Evolutionary conservation across 495 filamentous ascomycete species (phyloP), one percentile per base, ranked within the genome.

Genomic region (Trichocladium antarcticum): DNA sequence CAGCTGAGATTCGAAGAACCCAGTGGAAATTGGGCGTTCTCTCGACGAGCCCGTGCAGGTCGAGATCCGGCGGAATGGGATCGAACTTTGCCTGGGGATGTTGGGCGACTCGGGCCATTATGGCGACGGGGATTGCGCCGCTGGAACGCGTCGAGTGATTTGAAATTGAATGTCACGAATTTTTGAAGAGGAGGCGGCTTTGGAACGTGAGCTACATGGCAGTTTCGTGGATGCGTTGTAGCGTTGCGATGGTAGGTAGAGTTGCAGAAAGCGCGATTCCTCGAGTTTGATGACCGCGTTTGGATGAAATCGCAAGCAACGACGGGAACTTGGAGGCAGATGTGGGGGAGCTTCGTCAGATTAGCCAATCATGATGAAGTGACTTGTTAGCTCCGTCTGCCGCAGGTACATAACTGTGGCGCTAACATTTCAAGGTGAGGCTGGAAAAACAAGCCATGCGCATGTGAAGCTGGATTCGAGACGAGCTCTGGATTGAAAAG

Each of bases 11-110:
- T 19, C 86, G 78, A 9, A 76, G 72, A 2, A 84, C 89, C 71
- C 80, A 87, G 54, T 85, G 76, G 61, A 97, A 95, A 50, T 89
- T 92, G n/a, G 77, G 72, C 0, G 80, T 84, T 16, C 77, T 73
- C 35, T 89, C 77, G 22, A 95, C 86, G 3, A 95, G 70, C 0
- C 69, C 62, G 28, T 76, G 60, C 10, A 95, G 68, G 55, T 96
- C 81, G 47, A 98, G 77, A 54, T 88, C 76, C 1, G 89, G 88
- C 0, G 87, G 72, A 34, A 97, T 83, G 1, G 90, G 87, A 56
- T 86, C 82, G 61, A 98, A 96, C 49, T 73, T 71, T n/a, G 76
- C 77, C 56, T 76, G 75, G 12, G 79, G 81, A 49, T 84, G 80
- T 37, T 80, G 68, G 40, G 77, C 68, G 9, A 79, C 72, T 37